Base-by-base conservation (phyloP, 805 yeast genomes). In the Myxozyma sirexii region DNA sequence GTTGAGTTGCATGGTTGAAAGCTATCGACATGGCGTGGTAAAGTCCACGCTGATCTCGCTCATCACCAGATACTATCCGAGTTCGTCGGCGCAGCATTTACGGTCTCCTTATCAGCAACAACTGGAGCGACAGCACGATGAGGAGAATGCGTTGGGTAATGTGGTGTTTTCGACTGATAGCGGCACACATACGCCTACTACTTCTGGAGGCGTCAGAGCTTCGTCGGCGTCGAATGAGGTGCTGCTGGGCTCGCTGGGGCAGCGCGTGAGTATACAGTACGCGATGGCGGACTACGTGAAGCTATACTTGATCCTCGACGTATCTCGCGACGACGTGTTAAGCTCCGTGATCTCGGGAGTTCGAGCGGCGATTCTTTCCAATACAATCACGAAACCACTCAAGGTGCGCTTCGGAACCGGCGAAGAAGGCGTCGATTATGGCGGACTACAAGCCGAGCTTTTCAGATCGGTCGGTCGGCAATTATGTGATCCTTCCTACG, bases 391-490 rank as follows among this genome's bases (percentile, higher is more conserved):
- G 15, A 61, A 48, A n/a, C 74, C 74, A 4, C 58, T 71, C 7
- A 60, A 67, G 38, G 68, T 71, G 4, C 54, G 64, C n/a, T 49
- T 61, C 50, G 63, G 65, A 4, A 44, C 48, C 2, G 71, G 71
- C 21, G 73, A 70, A 29, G 64, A 67, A 23, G 74, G 71, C 33
- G 63, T 66, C 8, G 74, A 71, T 37, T 68, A 67, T 2, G 74
- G 74, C 24, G 74, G 74, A 1, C 69, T 71, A 6, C 71, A 70
- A 43, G 57, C 60, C 17, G 74, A 71, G 59, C 60, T 71, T 2
- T 71, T 71, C 44, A 56, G 66, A 10, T 33, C 47, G 10, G 39
- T 71, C 12, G 74, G 72, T 1, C 37, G 60, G 27, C 50, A 49
- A 24, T 26, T 71, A 12, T 51, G 68, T 33, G 55, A 59, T 24